A percentile compares a stretch with the other conserved stretches of the same genome.
These are phyloP conservation scores for Microdochium nivale DNA, from an alignment of 2,329 filamentous ascomycete genomes.

Conservation along the genomic window DNA sequence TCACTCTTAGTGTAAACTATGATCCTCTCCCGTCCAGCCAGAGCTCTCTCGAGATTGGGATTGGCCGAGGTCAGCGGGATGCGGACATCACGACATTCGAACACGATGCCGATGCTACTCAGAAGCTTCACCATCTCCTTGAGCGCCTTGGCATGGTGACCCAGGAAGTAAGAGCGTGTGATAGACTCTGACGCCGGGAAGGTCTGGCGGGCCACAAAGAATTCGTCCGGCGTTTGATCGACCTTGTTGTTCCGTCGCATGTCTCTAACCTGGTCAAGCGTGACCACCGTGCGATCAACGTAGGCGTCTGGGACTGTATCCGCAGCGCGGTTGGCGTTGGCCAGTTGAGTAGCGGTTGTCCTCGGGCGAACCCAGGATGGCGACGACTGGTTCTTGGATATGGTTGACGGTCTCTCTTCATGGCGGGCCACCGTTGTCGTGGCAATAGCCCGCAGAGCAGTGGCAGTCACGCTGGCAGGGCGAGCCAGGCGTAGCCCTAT, in stretches of 20 bases:
- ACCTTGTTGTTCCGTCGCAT: too few species aligned
- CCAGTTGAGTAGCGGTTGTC: background rate
- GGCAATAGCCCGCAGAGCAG: background rate
- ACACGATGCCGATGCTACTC: slow-evolving; percentile 72
- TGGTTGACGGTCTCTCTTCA: too few species aligned
- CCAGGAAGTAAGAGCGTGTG: slow-evolving; percentile 85
- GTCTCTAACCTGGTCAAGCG: too few species aligned
- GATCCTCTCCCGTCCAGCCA: slow-evolving; percentile 65
- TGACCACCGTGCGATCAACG: too few species aligned
- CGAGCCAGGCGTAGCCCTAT: too few species aligned
- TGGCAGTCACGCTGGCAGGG: too few species aligned
- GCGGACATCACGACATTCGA: slow-evolving; percentile 92
- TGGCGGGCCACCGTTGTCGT: too few species aligned
- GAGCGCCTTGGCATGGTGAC: slow-evolving; percentile 80
- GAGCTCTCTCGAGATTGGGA: slow-evolving; percentile 71
- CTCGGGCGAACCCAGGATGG: background rate
- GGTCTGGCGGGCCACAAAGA: slow-evolving; percentile 63
- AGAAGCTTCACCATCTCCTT: slow-evolving; percentile 75
- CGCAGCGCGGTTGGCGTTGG: background rate
- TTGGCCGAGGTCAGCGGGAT: slow-evolving; percentile 86
- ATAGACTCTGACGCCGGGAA: slow-evolving; percentile 70
- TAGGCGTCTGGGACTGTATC: too few species aligned
- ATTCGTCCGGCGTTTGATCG: slow-evolving; percentile 2
- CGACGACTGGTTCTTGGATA: background rate
- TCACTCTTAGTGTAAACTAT: slow-evolving; percentile 90